Evolutionary conservation across 2,329 filamentous ascomycete species (phyloP), one percentile per base, ranked within the genome.

Genomic region (Aspergillus latus): DNA sequence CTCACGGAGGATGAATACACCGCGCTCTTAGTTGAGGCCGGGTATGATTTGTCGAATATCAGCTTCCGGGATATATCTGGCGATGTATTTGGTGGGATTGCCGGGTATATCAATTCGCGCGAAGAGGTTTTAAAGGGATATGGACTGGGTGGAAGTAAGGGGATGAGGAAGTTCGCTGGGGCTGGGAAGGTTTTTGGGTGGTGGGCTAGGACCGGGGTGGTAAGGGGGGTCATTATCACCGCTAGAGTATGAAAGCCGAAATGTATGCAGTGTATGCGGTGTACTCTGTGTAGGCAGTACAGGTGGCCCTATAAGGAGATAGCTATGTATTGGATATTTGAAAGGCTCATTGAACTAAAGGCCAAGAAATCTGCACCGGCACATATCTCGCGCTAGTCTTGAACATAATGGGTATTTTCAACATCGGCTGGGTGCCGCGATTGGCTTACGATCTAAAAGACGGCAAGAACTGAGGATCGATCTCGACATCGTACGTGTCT

Each of bases 21-120:
- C 29, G 61, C 63, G 2, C 74, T 80, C 49, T 66, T 86, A 5
- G 66, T 74, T 1, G 68, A 72, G 15, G 78, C 75, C 2, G 82
- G 83, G 2, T 85, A 84, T 60, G 66, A 73, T 10, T 52, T 59
- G 2, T 66, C 71, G 0, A 56, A 59, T 5, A 78, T 84, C 42
- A 67, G 69, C 28, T 72, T 84, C 1, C 67, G 68, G n/a, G 83
- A 85, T 62, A 71, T 85, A 15, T 81, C 82, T 2, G 72, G 76
- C 5, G 67, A 82, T 58, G 82, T 84, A 0, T 85, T 85, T 62
- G 60, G 67, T 0, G 80, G 80, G 0, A 64, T 85, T 13, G 74
- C 78, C 3, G 61, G 51, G 1, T 83, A 78, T 54, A 66, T 85
- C 28, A 64, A 66, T 8, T 54, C 60, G n/a, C 71, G 72, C 54